Conservation (phyloP, 345 rosid species). For the Aquilaria malaccensis region DNA sequence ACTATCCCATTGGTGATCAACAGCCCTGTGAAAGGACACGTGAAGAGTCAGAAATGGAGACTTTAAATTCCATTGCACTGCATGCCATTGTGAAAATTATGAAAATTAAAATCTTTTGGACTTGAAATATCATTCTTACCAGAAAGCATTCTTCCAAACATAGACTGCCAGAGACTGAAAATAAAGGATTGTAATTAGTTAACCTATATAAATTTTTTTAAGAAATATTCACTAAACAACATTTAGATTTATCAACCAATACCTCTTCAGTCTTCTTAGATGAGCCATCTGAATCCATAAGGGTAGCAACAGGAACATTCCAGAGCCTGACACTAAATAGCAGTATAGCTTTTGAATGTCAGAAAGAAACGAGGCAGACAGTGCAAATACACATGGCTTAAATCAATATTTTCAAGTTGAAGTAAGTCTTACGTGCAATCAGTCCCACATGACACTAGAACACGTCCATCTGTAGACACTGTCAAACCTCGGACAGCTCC, state of each 20-base stretch:
- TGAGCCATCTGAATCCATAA: slow-evolving; percentile 37
- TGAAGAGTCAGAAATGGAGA: background rate
- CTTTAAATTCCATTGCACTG: background rate
- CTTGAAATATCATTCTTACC: slow-evolving; percentile 32
- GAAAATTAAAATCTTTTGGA: background rate
- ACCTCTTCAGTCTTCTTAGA: slow-evolving; percentile 49
- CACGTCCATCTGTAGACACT: slow-evolving; percentile 76
- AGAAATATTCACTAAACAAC: background rate
- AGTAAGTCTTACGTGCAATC: slow-evolving; percentile 71
- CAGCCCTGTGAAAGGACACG: slow-evolving; percentile 46
- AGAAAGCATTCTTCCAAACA: slow-evolving; percentile 74
- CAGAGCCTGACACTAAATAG: slow-evolving; percentile 82
- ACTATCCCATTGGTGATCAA: slow-evolving; percentile 91
- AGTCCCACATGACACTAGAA: slow-evolving; percentile 79
- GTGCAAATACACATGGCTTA: background rate
- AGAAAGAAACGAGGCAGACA: background rate
- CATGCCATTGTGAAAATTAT: no score
- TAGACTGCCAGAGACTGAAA: slow-evolving; percentile 68
- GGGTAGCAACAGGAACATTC: slow-evolving; percentile 73
- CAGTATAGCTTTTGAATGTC: background rate
- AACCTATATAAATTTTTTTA: background rate
- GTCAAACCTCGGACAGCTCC: slow-evolving; percentile 90
- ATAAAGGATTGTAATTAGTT: slow-evolving; percentile 17
- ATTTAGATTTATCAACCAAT: slow-evolving; percentile 5
- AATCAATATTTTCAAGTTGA: background rate